Conservation (phyloP, 176 grass and related monocot species). For the Cenchrus fungigraminus region DNA sequence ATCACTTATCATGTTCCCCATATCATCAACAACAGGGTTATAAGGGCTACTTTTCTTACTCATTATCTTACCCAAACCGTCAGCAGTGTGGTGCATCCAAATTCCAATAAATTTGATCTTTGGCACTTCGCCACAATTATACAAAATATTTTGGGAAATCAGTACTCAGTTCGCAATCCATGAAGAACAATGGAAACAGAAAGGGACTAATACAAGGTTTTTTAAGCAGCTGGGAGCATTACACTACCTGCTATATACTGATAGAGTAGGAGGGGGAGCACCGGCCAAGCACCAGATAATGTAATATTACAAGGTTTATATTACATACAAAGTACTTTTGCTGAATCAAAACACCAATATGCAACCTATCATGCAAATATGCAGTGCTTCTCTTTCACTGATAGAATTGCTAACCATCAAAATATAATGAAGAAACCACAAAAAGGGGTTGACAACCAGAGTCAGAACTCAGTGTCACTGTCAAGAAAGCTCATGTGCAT, state of each 20-base stretch:
- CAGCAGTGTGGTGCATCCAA: background rate
- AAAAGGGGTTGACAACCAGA: background rate
- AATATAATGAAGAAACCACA: background rate
- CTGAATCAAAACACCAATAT: background rate
- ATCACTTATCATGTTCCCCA: background rate
- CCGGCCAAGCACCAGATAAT: too few relatives aligned
- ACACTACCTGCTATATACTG: too few relatives aligned
- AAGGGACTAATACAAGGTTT: background rate
- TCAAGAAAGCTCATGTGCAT: background rate
- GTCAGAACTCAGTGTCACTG: conserved; percentile 2
- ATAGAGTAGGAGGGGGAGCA: too few relatives aligned
- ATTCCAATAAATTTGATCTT: background rate
- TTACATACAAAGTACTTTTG: background rate
- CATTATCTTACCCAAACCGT: background rate
- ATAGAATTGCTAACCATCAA: background rate
- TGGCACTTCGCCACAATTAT: background rate
- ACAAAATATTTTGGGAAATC: background rate
- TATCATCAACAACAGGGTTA: background rate
- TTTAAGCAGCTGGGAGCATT: too few relatives aligned
- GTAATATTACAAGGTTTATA: background rate
- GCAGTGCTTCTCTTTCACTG: background rate
- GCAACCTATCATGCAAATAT: background rate
- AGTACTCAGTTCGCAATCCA: background rate
- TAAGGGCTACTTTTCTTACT: background rate
- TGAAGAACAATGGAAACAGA: background rate